Conservation (phyloP, 2,329 filamentous ascomycete genomes). For the Trichoderma hamatum region DNA sequence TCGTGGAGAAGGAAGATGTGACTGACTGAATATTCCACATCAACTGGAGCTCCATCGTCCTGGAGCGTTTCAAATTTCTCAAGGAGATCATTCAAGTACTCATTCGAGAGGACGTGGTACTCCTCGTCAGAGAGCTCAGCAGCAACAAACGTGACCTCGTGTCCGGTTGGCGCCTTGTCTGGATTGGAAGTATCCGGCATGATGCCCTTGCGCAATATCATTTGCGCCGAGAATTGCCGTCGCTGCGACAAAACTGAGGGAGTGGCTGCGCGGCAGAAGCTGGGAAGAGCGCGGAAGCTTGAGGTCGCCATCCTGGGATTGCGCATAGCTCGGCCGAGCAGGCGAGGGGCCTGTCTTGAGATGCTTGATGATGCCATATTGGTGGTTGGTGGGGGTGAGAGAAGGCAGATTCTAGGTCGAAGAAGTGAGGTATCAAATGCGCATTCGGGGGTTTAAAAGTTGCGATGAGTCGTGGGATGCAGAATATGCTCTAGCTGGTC, state of each 20-base stretch:
- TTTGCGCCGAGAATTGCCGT: slow-evolving; percentile 39
- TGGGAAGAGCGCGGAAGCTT: slow-evolving; percentile 30
- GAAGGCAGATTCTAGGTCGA: neutral
- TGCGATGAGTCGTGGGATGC: neutral
- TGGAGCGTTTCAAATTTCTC: slow-evolving; percentile 70
- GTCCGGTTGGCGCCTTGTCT: slow-evolving; percentile 44
- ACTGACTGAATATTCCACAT: slow-evolving; percentile 85
- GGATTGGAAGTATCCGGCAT: slow-evolving; percentile 63
- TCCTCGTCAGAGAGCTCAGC: slow-evolving; percentile 68
- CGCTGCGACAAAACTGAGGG: slow-evolving; percentile 28
- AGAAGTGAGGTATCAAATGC: neutral
- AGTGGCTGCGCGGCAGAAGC: slow-evolving; percentile 7
- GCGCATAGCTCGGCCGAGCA: slow-evolving; percentile 41
- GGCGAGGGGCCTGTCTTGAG: slow-evolving; percentile 44
- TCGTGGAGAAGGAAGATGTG: neutral
- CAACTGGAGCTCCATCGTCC: slow-evolving; percentile 74
- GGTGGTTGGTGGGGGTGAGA: neutral
- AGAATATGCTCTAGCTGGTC: neutral
- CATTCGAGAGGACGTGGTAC: slow-evolving; percentile 78
- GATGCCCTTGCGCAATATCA: slow-evolving; percentile 51
- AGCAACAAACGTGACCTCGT: slow-evolving; percentile 49
- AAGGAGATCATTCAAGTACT: slow-evolving; percentile 66
- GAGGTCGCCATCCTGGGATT: slow-evolving; percentile 33
- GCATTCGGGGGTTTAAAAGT: neutral
- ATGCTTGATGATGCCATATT: slow-evolving; percentile 31